Evolutionary conservation across 495 filamentous ascomycete species (phyloP).

Genomic region (Poronia punctata): DNA sequence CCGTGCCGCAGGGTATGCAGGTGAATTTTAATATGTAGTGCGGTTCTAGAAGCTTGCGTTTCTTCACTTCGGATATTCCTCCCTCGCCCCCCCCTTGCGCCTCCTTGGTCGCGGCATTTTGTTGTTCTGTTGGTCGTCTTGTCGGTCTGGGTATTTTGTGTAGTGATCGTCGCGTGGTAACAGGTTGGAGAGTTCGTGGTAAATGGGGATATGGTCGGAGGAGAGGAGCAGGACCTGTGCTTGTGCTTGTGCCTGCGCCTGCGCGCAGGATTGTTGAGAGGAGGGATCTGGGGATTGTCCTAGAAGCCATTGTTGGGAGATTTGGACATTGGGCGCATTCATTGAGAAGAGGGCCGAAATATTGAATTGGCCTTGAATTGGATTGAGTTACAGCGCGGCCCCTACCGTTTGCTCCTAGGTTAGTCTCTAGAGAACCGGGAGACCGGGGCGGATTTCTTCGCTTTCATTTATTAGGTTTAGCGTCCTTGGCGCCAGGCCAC

Average conservation of each 20-base stretch:
- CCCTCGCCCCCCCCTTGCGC: too few species aligned
- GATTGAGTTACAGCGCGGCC: too few species aligned
- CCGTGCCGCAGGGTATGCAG: slow-evolving; percentile 72
- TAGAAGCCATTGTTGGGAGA: slow-evolving; percentile 4
- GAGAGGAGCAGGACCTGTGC: slow-evolving; percentile 5
- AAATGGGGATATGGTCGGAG: slow-evolving; percentile 13
- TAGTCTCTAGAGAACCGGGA: too few species aligned
- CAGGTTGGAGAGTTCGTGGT: slow-evolving; percentile 13
- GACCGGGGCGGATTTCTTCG: too few species aligned
- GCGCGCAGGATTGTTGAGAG: slow-evolving; percentile 3
- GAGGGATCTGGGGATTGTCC: slow-evolving; percentile 14
- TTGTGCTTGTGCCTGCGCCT: too few species aligned
- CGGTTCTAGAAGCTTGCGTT: slow-evolving; percentile 40
- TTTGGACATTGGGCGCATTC: too few species aligned
- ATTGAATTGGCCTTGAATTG: too few species aligned
- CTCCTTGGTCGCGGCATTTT: slow-evolving; percentile 16
- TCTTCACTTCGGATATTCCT: slow-evolving; percentile 23
- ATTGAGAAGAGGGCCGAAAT: too few species aligned
- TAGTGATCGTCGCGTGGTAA: slow-evolving; percentile 17
- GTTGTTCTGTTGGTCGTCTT: slow-evolving; percentile 2
- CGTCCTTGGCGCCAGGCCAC: too few species aligned
- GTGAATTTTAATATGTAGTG: slow-evolving; percentile 85
- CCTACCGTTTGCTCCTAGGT: too few species aligned
- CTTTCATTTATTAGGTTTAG: too few species aligned
- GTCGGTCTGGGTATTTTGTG: slow-evolving; percentile 33